phyloP scores from a whole-genome alignment of 108 stramenopile genomes.

The Bacterosira constricta region DNA sequence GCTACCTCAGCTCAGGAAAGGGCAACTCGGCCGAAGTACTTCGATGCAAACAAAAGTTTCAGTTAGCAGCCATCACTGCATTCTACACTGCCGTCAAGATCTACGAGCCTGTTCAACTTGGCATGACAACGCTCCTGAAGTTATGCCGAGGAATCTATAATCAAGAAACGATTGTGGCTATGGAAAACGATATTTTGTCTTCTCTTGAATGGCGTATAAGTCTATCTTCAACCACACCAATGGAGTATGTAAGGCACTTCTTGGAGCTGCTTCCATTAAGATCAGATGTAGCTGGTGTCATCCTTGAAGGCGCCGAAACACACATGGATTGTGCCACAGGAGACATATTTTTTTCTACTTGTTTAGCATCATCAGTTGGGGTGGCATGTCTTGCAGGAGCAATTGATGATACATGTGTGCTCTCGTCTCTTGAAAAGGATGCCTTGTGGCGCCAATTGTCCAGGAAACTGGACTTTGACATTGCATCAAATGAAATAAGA shows the following conservation, averaged over 20 bases:
- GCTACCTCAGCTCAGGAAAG: conserved; percentile 29
- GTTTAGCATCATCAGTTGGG: conserved; percentile 4
- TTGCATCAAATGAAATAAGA: conserved; percentile 23
- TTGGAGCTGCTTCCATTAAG: background rate
- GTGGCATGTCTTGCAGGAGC: conserved; percentile 20
- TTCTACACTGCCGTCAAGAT: conserved; percentile 44
- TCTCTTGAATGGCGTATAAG: conserved; percentile 10
- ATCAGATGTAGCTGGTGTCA: background rate
- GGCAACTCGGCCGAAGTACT: conserved; percentile 6
- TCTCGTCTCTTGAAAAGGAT: background rate
- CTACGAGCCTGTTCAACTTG: conserved; percentile 16
- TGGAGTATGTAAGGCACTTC: conserved; percentile 21
- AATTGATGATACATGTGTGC: background rate
- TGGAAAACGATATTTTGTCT: conserved; percentile 6
- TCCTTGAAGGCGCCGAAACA: conserved; percentile 4
- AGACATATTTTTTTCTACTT: conserved; percentile 14
- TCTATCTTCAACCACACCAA: conserved; percentile 7
- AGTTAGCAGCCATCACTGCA: conserved; percentile 22
- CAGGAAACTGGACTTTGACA: background rate
- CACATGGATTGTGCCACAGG: conserved; percentile 9
- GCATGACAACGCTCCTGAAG: conserved; percentile 4
- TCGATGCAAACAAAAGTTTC: conserved; percentile 16
- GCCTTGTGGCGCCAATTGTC: conserved; percentile 3
- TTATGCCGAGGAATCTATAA: conserved; percentile 25
- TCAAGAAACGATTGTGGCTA: background rate